Percentiles rank a stretch among this genome's conserved stretches.
phyloP scores from a whole-genome alignment of 768 basidiomycete species.

The Mycena crocata region DNA sequence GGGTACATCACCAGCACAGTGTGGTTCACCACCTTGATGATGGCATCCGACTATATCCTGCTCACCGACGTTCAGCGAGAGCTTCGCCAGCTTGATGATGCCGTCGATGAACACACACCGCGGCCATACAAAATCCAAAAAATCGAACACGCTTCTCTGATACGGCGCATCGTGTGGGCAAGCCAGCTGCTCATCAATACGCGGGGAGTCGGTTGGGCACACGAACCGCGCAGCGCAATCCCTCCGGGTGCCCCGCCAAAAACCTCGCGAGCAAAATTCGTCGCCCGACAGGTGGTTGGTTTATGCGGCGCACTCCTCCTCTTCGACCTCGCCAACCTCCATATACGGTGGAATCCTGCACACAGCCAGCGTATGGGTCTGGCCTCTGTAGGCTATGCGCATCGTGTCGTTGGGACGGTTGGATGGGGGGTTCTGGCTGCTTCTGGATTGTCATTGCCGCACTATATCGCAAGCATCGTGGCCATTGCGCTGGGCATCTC shows the following conservation, averaged over 20 bases:
- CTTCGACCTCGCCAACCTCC: constrained; percentile 25
- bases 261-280: constrained; percentile 10
- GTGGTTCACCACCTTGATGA: constrained; percentile 18
- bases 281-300: background rate
- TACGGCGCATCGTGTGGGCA: constrained; percentile 19
- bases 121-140: background rate
- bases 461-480: constrained; percentile 6
- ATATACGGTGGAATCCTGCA: constrained; percentile 28
- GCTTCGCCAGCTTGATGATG: constrained; percentile 2
- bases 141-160: constrained; percentile 12
- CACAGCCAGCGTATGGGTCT: constrained; percentile 5
- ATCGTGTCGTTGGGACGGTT: constrained; percentile 18
- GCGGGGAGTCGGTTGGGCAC: constrained; percentile 26
- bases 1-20: constrained; percentile 20
- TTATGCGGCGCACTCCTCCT: background rate
- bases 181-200: constrained; percentile 4
- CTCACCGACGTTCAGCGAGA: constrained; percentile 30
- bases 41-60: constrained; percentile 28
- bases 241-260: background rate
- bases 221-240: constrained; percentile 2
- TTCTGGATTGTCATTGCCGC: background rate
- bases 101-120: background rate
- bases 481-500: constrained; percentile 15
- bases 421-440: constrained; percentile 1
- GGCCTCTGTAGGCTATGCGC: constrained; percentile 7